phyloP scores from a whole-genome alignment of 208 protist species.

The Wallacemonas sp. region DNA sequence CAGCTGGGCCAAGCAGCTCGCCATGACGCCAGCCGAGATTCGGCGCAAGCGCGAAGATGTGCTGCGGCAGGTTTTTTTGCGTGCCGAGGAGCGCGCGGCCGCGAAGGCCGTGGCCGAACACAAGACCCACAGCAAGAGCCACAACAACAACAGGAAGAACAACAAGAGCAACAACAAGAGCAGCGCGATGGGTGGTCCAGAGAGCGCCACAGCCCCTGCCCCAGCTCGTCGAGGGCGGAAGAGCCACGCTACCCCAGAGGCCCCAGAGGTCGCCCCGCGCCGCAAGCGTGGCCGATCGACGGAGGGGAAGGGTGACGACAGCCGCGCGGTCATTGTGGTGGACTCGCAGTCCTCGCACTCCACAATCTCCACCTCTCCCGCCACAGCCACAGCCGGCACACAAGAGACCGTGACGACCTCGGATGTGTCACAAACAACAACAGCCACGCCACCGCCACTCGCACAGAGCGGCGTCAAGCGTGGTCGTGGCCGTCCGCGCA shows the following conservation, averaged over 20 bases:
- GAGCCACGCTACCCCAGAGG: no score
- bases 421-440: conserved; percentile 3
- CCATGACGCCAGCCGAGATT: conserved; percentile 51
- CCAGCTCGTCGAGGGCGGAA: no score
- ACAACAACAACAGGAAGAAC: no score
- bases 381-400: no score
- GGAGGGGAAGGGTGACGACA: no score
- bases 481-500: conserved; percentile 1
- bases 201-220: no score
- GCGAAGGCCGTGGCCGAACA: conserved; percentile 1
- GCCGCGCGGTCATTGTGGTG: no score
- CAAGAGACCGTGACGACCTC: background rate
- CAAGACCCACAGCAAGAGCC: background rate
- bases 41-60: conserved; percentile 74
- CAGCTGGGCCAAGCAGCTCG: conserved; percentile 45
- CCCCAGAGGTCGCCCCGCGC: no score
- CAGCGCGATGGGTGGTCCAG: no score
- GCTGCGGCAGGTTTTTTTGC: conserved; percentile 35
- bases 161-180: background rate
- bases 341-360: no score
- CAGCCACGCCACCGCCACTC: background rate
- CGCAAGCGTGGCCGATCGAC: no score
- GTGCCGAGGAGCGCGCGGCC: conserved; percentile 11
- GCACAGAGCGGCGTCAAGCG: background rate
- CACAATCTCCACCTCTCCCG: no score